Evolutionary conservation across 805 yeast genomes (phyloP).

Genomic region (Candida ovalis): DNA sequence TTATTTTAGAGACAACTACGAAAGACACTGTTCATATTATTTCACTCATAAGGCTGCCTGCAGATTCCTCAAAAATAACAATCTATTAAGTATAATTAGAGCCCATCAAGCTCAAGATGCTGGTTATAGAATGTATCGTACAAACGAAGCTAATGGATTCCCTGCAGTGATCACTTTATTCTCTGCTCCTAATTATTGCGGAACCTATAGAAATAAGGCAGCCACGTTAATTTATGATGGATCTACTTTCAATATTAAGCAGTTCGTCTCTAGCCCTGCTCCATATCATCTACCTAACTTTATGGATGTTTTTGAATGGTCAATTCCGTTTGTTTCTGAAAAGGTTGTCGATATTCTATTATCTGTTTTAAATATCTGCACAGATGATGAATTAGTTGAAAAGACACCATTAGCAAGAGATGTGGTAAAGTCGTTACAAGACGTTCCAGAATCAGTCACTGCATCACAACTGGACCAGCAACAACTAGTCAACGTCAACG

Average conservation of each 20-base stretch:
- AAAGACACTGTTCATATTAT: slow-evolving; percentile 87
- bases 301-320: slow-evolving; percentile 97
- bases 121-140: slow-evolving; percentile 89
- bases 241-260: slow-evolving; percentile 90
- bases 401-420: slow-evolving; percentile 50
- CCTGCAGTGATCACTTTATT: slow-evolving; percentile 88
- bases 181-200: slow-evolving; percentile 94
- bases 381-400: slow-evolving; percentile 86
- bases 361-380: slow-evolving; percentile 84
- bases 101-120: slow-evolving; percentile 98
- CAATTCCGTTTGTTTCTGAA: slow-evolving; percentile 94
- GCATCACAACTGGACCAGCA: background rate
- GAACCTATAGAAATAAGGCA: slow-evolving; percentile 89
- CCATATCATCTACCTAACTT: slow-evolving; percentile 97
- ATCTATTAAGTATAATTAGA: slow-evolving; percentile 75
- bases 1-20: slow-evolving; percentile 62
- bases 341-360: slow-evolving; percentile 91
- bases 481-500: background rate
- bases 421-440: slow-evolving; percentile 31
- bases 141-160: slow-evolving; percentile 77
- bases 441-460: slow-evolving; percentile 16
- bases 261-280: slow-evolving; percentile 83
- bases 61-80: slow-evolving; percentile 71
- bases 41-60: slow-evolving; percentile 80
- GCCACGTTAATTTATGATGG: slow-evolving; percentile 89